phyloP scores from a whole-genome alignment of 495 filamentous ascomycete genomes.

The Aspergillus nanangensis region DNA sequence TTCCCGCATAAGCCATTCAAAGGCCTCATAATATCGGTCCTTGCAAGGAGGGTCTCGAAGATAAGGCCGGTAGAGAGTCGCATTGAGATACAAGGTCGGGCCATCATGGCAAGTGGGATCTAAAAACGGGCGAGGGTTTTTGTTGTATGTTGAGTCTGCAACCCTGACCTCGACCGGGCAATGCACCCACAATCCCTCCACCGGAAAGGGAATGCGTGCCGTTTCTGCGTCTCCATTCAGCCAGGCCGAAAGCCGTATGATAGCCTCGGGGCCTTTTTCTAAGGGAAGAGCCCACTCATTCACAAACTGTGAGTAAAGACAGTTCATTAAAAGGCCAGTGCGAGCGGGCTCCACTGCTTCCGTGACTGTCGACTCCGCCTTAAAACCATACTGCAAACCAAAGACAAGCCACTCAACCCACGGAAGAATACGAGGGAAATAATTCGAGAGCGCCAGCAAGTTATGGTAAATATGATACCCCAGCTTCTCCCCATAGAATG shows the following conservation, averaged over 20 bases:
- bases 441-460: constrained; percentile 72
- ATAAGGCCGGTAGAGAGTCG: constrained; percentile 92
- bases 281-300: constrained; percentile 97
- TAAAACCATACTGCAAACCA: constrained; percentile 91
- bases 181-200: constrained; percentile 80
- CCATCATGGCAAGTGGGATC: constrained; percentile 64
- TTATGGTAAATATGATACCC: constrained; percentile 90
- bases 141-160: constrained; percentile 59
- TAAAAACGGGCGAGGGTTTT: constrained; percentile 64
- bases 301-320: constrained; percentile 92
- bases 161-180: constrained; percentile 92
- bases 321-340: constrained; percentile 87
- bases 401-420: constrained; percentile 93
- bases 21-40: constrained; percentile 83
- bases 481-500: constrained; percentile 74
- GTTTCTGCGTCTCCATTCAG: constrained; percentile 58
- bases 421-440: constrained; percentile 74
- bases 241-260: constrained; percentile 80
- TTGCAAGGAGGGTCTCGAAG: constrained; percentile 71
- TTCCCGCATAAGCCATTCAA: constrained; percentile 94
- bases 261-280: constrained; percentile 82
- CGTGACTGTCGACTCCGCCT: constrained; percentile 54
- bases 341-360: constrained; percentile 75
- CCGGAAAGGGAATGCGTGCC: constrained; percentile 70
- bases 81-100: constrained; percentile 91